A percentile compares a stretch with the other conserved stretches of the same genome.
These are phyloP conservation scores for Heracleum sosnowskyi DNA, from an alignment of 129 eudicot species.

Conservation along the genomic window DNA sequence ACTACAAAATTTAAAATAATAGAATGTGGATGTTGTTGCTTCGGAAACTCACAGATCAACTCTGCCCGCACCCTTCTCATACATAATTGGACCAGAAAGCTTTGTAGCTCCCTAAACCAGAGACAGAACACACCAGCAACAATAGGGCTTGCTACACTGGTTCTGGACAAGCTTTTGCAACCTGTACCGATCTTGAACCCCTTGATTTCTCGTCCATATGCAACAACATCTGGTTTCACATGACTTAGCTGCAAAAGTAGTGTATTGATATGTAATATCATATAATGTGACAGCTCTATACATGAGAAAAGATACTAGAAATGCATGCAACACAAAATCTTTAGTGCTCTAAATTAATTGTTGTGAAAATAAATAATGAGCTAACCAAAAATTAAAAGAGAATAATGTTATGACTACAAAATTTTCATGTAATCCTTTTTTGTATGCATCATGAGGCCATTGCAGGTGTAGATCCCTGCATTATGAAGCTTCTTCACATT, in stretches of 20 bases:
- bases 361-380: neutral
- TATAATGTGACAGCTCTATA: neutral
- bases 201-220: conserved; percentile 95
- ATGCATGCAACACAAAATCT: conserved; percentile 11
- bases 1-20: neutral
- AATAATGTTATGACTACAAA: neutral
- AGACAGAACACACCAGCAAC: conserved; percentile 98
- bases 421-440: conserved; percentile 18
- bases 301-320: conserved; percentile 1
- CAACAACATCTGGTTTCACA: conserved; percentile 95
- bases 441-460: conserved; percentile 35
- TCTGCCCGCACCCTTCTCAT: conserved; percentile 98
- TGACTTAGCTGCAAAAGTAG: conserved; percentile 71
- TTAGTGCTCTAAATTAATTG: neutral
- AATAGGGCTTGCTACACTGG: conserved; percentile 98
- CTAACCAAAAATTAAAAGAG: neutral
- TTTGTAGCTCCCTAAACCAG: conserved; percentile 92
- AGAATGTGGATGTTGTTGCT: neutral
- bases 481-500: conserved; percentile 38
- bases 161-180: conserved; percentile 88
- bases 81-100: conserved; percentile 96
- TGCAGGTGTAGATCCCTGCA: conserved; percentile 36
- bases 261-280: neutral
- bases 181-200: conserved; percentile 97
- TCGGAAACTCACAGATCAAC: conserved; percentile 77